A percentile compares a stretch with the other conserved stretches of the same genome.
These are phyloP conservation scores for Botrytis aclada DNA, from an alignment of 2,329 filamentous ascomycete genomes.

Conservation along the genomic window DNA sequence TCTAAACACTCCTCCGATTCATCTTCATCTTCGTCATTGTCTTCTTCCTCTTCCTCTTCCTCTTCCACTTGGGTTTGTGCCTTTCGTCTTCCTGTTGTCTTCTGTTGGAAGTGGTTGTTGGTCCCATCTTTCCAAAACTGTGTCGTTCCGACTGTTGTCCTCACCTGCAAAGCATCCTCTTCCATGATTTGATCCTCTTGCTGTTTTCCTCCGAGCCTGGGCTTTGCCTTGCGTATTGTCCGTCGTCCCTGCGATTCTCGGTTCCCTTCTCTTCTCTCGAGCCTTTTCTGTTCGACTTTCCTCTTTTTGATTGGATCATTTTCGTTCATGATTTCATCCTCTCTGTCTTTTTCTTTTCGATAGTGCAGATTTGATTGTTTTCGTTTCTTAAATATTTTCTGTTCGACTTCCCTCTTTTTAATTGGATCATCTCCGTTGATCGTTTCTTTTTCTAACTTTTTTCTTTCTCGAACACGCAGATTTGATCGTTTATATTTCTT, in stretches of 20 bases:
- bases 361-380: too few species aligned
- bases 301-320: too few species aligned
- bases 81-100: neutral
- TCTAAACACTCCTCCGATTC: neutral
- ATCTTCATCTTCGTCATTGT: neutral
- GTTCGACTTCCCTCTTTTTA: neutral
- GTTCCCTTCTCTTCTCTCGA: rapidly evolving
- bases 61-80: neutral
- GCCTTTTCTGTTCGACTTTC: too few species aligned
- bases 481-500: too few species aligned
- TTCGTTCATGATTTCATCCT: too few species aligned
- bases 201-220: too few species aligned
- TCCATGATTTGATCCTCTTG: neutral
- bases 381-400: too few species aligned
- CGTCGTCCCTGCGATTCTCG: too few species aligned
- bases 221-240: too few species aligned
- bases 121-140: neutral
- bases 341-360: too few species aligned
- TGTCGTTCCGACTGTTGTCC: neutral
- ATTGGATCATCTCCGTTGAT: neutral
- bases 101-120: neutral
- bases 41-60: neutral
- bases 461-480: too few species aligned
- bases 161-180: neutral
- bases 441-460: neutral